A percentile compares a stretch with the other conserved stretches of the same genome.
Evolutionary conservation across 2,329 filamentous ascomycete genomes (phyloP).

Genomic region (Drechslera avenae): DNA sequence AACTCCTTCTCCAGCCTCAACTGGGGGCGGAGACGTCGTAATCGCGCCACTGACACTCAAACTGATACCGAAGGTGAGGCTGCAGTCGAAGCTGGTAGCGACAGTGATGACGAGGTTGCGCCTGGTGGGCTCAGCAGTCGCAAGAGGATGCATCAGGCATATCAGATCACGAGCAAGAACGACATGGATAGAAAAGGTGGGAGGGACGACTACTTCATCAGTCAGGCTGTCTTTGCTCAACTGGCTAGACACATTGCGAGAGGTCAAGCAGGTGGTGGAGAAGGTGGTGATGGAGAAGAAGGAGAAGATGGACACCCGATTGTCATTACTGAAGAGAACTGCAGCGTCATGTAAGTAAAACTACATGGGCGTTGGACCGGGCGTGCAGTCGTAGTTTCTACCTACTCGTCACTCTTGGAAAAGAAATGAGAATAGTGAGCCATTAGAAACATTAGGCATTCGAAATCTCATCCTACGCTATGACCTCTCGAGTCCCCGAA

Average conservation of each 20-base stretch:
- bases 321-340: conserved; percentile 41
- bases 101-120: conserved; percentile 47
- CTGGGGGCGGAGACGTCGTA: conserved; percentile 31
- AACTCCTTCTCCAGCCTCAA: conserved; percentile 49
- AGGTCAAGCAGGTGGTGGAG: conserved; percentile 23
- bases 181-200: conserved; percentile 64
- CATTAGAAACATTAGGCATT: not conserved
- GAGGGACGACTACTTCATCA: conserved; percentile 62
- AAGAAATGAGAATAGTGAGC: not conserved
- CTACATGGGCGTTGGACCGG: not conserved
- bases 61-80: not conserved
- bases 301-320: conserved; percentile 24
- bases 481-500: not conserved
- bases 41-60: conserved; percentile 1
- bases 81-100: conserved; percentile 17
- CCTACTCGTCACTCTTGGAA: not conserved
- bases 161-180: conserved; percentile 67
- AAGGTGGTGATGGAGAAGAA: conserved; percentile 26
- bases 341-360: conserved; percentile 32
- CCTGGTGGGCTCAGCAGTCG: conserved; percentile 59
- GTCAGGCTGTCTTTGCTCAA: conserved; percentile 48
- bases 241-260: conserved; percentile 42
- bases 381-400: not conserved
- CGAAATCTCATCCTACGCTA: not conserved
- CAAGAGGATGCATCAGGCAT: conserved; percentile 64